Evolutionary conservation across 805 yeast species (phyloP).

Genomic region (Sugiyamaella qingdaonensis): DNA sequence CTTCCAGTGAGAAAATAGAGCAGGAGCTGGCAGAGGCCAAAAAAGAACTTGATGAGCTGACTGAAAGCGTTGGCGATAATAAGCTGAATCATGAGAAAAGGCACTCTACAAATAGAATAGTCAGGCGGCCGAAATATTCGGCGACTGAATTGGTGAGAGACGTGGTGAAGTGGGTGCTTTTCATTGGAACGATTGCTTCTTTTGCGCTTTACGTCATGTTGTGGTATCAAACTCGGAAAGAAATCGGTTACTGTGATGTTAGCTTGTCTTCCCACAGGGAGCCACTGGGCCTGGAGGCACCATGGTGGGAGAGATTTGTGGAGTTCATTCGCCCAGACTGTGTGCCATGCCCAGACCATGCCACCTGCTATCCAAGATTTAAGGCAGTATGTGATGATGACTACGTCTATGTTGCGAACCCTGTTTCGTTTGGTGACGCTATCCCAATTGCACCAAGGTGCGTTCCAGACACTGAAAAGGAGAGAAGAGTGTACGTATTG

Average conservation of each 20-base stretch:
- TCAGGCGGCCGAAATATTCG: not conserved
- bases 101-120: not conserved
- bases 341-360: conserved; percentile 75
- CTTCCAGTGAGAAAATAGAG: not conserved
- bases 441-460: conserved; percentile 64
- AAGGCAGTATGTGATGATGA: conserved; percentile 68
- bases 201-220: conserved; percentile 45
- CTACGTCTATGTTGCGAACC: conserved; percentile 48
- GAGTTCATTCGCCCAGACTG: conserved; percentile 58
- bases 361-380: conserved; percentile 61
- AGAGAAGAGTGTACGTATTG: conserved; percentile 62
- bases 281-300: not conserved
- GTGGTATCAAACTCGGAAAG: conserved; percentile 60
- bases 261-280: conserved; percentile 5
- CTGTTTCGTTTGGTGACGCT: conserved; percentile 51
- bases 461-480: conserved; percentile 67
- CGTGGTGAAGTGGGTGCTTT: not conserved
- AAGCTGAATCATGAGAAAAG: not conserved
- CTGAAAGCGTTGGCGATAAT: not conserved
- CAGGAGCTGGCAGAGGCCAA: not conserved
- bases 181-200: conserved; percentile 29
- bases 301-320: conserved; percentile 30
- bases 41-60: conserved; percentile 5
- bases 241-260: conserved; percentile 71
- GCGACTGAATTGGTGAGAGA: not conserved